Evolutionary conservation across 2,329 filamentous ascomycete genomes (phyloP), one percentile per base, ranked within the genome.

Genomic region (Talaromyces sp.): DNA sequence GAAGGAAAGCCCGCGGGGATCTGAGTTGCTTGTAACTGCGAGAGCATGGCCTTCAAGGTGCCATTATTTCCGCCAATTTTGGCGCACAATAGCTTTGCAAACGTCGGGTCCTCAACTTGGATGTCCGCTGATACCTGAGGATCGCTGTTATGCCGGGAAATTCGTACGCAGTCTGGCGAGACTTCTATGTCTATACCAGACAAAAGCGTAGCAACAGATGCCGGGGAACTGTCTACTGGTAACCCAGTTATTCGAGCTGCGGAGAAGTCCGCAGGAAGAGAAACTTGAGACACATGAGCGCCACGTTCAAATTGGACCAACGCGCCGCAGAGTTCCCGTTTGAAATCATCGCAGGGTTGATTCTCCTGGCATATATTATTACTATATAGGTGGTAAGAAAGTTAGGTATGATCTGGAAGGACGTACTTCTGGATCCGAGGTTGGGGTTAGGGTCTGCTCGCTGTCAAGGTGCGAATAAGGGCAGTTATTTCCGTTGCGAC

Each of bases 211-310:
- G 56, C 51, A 1, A 63, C 48, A 36, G 55, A 43, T 65, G 53
- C 59, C 17, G 58, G 48, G 6, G 63, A 61, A 33, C 53, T 63
- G 40, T 53, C 60, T 53, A 52, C 35, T 7, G 56, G 22, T 48
- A 68, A 43, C 17, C 63, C 65, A 3, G 46, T 61, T 21, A 68
- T 64, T 11, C 60, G 63, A 36, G 60, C 62, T 50, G 60, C 50
- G 37, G 66, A 68, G 46, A 67, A 67, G 53, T 68, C 66, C 22
- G 61, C 43, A 8, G 64, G 62, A 37, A 67, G 60, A 21, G 61
- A 62, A n/a, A 67, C 54, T 60, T 66, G 67, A n/a, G 59, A 28
- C n/a, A 66, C 53, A 22, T 66, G 58, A 46, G 61, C 66, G 15
- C 58, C 58, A 11, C 62, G 59, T 46, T 63, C 58, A 55, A 65